Base-by-base conservation (phyloP, 1,284 basidiomycete genomes). In the Filobasidium uniguttulatum region DNA sequence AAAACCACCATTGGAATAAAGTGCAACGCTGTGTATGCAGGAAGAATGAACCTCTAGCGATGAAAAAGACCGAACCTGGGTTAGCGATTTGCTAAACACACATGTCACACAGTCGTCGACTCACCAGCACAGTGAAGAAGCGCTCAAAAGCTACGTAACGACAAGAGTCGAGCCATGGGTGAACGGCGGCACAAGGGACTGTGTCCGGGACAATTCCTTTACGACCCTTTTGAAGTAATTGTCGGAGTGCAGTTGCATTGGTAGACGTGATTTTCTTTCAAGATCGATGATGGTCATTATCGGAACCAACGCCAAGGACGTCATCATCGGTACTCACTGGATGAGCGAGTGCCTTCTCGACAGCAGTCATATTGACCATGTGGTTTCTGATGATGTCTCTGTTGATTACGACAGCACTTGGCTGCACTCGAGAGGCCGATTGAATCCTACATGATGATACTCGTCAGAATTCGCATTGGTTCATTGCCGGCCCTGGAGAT, bases 21-120 rank as follows among this genome's bases (percentile, higher is more conserved):
- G 67, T 97, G 89, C 36, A 98, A 71, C 0, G 88, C 89, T 19
- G 85, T 81, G 60, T 97, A 98, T 35, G 78, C 75, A 1, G 77
- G 75, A 1, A 73, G 62, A 73, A 90, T 90, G 83, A 83, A 91
- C 59, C 62, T 56, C 59, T 64, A 44, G 35, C 7, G 31, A 9
- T 26, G 28, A 17, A n/a, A 23, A 10, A 9, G 37, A 17, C 22
- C 15, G 4, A 23, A 44, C 4, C 19, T 9, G n/a, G n/a, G n/a
- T n/a, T 12, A 19, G 5, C 7, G 31, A 33, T 33, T 33, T 33
- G 10, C 10, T n/a, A 10, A n/a, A n/a, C n/a, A n/a, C n/a, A n/a
- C n/a, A n/a, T 30, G 15, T 6, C 7, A 6, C 15, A 14, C n/a
- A 15, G 12, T 1, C 5, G 35, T 19, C 15, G 26, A 59, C 64